Evolutionary conservation across 2,329 filamentous ascomycete genomes (phyloP).

Genomic region (Trichoderma harzianum): DNA sequence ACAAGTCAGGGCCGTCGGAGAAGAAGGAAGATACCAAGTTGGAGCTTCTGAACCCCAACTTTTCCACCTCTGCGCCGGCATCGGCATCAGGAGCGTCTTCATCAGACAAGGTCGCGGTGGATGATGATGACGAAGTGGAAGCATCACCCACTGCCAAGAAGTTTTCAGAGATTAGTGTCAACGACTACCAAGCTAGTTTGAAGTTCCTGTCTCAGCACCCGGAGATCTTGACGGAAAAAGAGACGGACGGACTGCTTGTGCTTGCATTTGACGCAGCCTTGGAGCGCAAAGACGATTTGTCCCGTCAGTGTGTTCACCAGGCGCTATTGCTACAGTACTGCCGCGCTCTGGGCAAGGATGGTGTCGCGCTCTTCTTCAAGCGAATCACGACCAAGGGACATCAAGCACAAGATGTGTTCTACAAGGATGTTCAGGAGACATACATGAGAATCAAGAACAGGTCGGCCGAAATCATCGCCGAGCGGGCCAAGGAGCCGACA

Average conservation of each 20-base stretch:
- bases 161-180: slow-evolving; percentile 74
- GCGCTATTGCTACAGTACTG: slow-evolving; percentile 93
- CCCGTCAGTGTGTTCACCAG: slow-evolving; percentile 87
- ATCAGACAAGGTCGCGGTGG: slow-evolving; percentile 36
- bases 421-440: slow-evolving; percentile 86
- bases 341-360: slow-evolving; percentile 80
- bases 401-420: slow-evolving; percentile 86
- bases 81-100: neutral
- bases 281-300: slow-evolving; percentile 70
- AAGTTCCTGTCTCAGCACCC: slow-evolving; percentile 78
- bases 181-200: slow-evolving; percentile 70
- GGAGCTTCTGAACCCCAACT: slow-evolving; percentile 74
- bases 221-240: slow-evolving; percentile 73
- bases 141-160: slow-evolving; percentile 73
- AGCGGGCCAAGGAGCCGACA: slow-evolving; percentile 49
- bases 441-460: slow-evolving; percentile 78
- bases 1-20: slow-evolving; percentile 52
- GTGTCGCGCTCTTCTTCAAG: slow-evolving; percentile 92
- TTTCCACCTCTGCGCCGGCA: slow-evolving; percentile 21
- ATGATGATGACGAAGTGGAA: slow-evolving; percentile 71
- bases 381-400: slow-evolving; percentile 86
- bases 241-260: slow-evolving; percentile 86
- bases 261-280: slow-evolving; percentile 88
- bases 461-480: slow-evolving; percentile 64
- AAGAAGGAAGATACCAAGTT: slow-evolving; percentile 51